These are phyloP conservation scores for Craspedostauros australis DNA, from an alignment of 108 stramenopile genomes.

Conservation along the genomic window DNA sequence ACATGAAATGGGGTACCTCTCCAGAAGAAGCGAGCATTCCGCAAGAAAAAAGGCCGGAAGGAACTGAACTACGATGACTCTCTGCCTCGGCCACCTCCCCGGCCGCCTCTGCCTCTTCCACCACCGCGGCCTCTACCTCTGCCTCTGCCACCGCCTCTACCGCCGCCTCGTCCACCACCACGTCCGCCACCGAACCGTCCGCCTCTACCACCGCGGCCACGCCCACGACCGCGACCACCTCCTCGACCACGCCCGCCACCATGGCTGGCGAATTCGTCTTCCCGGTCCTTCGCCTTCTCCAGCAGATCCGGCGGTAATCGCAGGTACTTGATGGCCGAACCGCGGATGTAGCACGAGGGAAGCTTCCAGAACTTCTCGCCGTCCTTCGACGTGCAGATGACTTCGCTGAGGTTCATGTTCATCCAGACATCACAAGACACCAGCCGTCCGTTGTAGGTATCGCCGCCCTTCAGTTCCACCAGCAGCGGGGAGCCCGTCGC, in stretches of 20 bases:
- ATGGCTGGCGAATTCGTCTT: conserved; percentile 33
- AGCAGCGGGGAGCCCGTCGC: conserved; percentile 91
- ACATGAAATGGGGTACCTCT: no score
- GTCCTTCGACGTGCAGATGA: conserved; percentile 92
- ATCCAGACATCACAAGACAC: conserved; percentile 94
- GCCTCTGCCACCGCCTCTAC: conserved; percentile 15
- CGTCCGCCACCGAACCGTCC: conserved; percentile 23
- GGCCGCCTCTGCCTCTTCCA: conserved; percentile 17
- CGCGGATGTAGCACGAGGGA: conserved; percentile 93
- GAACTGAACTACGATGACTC: conserved; percentile 7
- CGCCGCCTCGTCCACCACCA: conserved; percentile 21
- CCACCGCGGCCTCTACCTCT: conserved; percentile 27
- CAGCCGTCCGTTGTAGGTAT: conserved; percentile 98
- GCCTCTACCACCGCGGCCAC: conserved; percentile 50
- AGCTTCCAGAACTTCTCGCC: conserved; percentile 95
- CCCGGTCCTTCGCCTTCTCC: conserved; percentile 74
- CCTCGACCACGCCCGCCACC: conserved; percentile 33
- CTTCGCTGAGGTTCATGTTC: conserved; percentile 96
- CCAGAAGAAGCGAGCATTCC: no score
- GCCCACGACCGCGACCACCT: conserved; percentile 33
- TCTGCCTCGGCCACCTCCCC: conserved; percentile 7
- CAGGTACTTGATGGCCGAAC: conserved; percentile 94
- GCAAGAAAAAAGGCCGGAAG: no score
- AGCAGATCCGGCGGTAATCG: conserved; percentile 89
- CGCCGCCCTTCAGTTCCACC: conserved; percentile 98